These are phyloP conservation scores for Trichophyton benhamiae DNA, from an alignment of 2,329 filamentous ascomycete genomes.

Conservation along the genomic window DNA sequence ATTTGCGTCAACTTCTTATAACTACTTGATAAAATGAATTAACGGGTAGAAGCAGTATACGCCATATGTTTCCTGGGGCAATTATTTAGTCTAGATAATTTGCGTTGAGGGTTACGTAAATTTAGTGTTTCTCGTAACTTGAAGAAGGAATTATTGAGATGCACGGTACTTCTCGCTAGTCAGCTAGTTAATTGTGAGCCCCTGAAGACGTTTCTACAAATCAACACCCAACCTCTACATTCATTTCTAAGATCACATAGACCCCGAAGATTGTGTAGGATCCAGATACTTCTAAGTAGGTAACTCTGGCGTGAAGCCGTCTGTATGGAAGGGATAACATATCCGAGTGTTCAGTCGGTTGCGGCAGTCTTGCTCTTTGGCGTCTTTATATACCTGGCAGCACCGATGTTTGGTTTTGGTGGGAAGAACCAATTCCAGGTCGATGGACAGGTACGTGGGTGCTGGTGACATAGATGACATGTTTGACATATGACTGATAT, in stretches of 20 bases:
- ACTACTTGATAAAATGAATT: not conserved
- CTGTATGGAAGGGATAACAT: not conserved
- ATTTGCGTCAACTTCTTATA: not conserved
- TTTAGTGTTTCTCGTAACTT: not conserved
- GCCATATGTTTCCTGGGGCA: not conserved
- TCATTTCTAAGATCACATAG: not conserved
- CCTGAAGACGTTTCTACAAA: not conserved
- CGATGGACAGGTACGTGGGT: constrained; percentile 57
- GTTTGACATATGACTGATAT: not conserved
- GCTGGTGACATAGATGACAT: not conserved
- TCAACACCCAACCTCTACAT: not conserved
- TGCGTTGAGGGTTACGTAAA: not conserved
- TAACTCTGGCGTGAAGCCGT: not conserved
- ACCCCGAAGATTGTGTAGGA: not conserved
- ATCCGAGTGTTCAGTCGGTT: not conserved
- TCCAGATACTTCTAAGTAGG: not conserved
- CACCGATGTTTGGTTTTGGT: constrained; percentile 30
- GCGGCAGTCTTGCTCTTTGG: constrained; percentile 12
- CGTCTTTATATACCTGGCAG: constrained; percentile 23
- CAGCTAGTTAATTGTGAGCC: not conserved
- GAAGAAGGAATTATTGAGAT: not conserved
- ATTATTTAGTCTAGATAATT: not conserved
- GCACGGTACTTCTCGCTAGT: not conserved
- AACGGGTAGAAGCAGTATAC: no score
- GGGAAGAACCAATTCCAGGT: constrained; percentile 67